Conservation (phyloP, 257 asterid species). For the Marsdenia floribunda region DNA sequence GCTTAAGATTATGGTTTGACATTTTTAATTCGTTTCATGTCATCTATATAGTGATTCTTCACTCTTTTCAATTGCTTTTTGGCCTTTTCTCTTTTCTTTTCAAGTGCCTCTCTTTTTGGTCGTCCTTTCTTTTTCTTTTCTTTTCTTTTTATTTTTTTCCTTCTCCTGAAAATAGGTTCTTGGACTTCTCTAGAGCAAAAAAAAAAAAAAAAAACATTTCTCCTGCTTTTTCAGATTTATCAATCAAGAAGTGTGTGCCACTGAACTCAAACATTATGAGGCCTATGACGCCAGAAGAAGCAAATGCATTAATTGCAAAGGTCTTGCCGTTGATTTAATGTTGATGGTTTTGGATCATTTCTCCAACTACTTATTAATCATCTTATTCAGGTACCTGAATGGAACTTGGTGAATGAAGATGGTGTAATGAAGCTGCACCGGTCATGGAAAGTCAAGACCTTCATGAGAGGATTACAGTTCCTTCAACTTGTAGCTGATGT, state of each 20-base stretch:
- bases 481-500: conserved; percentile 69
- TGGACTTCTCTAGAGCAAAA: not conserved
- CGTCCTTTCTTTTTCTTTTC: no score
- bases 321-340: conserved; percentile 8
- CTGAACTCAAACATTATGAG: conserved; percentile 32
- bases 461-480: conserved; percentile 80
- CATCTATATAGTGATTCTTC: not conserved
- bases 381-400: conserved; percentile 58
- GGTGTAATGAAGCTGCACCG: conserved; percentile 64
- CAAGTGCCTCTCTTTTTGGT: not conserved
- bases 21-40: not conserved
- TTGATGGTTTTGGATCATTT: not conserved
- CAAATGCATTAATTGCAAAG: conserved; percentile 28
- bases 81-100: not conserved
- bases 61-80: not conserved
- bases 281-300: conserved; percentile 40
- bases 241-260: conserved; percentile 68
- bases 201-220: no score
- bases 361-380: not conserved
- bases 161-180: no score
- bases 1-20: not conserved
- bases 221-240: conserved; percentile 48
- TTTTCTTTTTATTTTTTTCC: no score
- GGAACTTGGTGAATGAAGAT: conserved; percentile 67
- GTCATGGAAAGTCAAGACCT: conserved; percentile 87